Evolutionary conservation across 768 basidiomycete genomes (phyloP).

Genomic region (Mycena sanguinolenta): DNA sequence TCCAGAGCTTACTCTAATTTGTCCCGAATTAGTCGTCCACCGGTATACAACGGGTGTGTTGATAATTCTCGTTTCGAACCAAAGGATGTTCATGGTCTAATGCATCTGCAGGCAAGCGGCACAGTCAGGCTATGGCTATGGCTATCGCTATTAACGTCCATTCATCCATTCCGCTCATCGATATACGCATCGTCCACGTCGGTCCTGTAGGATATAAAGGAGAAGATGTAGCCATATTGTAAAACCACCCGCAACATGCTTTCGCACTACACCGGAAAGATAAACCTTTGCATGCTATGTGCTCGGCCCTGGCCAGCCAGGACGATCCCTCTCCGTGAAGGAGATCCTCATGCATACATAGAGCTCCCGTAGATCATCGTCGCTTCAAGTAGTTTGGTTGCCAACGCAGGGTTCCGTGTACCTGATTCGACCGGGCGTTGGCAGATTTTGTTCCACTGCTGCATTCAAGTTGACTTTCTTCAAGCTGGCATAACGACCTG

Average conservation of each 20-base stretch:
- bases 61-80: neutral
- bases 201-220: constrained; percentile 30
- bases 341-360: too few species aligned
- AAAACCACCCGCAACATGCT: constrained; percentile 13
- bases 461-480: constrained; percentile 1
- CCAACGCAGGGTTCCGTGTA: neutral
- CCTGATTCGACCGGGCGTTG: constrained; percentile 10
- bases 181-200: neutral
- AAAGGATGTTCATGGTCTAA: neutral
- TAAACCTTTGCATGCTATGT: neutral
- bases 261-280: neutral
- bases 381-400: neutral
- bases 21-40: neutral
- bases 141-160: constrained; percentile 26
- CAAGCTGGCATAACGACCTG: constrained; percentile 11
- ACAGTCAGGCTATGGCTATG: constrained; percentile 6
- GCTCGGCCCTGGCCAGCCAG: too few species aligned
- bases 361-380: neutral
- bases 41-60: constrained; percentile 25
- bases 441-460: constrained; percentile 27
- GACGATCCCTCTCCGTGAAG: too few species aligned
- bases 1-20: neutral
- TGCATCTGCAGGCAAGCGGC: constrained; percentile 19
- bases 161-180: neutral
- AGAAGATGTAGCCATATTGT: constrained; percentile 34